Percentiles rank a stretch among this genome's conserved stretches.
phyloP scores from a whole-genome alignment of 2,329 filamentous ascomycete genomes.

The Exophiala bonariae region DNA sequence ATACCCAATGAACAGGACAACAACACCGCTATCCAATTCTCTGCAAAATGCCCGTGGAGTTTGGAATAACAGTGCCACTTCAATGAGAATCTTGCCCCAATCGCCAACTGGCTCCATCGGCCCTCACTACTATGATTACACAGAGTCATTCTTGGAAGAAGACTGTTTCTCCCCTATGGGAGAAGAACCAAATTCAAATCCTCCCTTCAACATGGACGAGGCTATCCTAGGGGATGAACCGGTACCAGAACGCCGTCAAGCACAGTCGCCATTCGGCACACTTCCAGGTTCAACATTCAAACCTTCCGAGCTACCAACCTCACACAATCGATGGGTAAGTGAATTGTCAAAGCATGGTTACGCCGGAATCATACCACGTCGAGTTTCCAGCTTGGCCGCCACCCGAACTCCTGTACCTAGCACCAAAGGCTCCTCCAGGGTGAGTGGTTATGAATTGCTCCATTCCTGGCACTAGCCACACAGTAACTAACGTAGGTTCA shows the following conservation, averaged over 20 bases:
- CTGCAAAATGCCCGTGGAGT: slow-evolving; percentile 17
- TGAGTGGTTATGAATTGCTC: no score
- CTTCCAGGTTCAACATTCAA: slow-evolving; percentile 24
- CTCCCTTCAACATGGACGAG: slow-evolving; percentile 20
- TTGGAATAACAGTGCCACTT: slow-evolving; percentile 16
- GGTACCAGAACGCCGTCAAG: slow-evolving; percentile 17
- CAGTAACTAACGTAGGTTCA: no score
- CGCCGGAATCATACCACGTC: slow-evolving; percentile 16
- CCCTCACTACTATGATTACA: slow-evolving; percentile 30
- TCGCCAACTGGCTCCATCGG: slow-evolving; percentile 26
- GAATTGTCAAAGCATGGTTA: slow-evolving; percentile 23
- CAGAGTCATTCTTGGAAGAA: slow-evolving; percentile 27
- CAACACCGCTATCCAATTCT: slow-evolving; percentile 22
- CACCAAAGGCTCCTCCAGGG: no score
- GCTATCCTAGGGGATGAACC: slow-evolving; percentile 15
- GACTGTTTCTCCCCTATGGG: slow-evolving; percentile 15
- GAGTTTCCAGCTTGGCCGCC: slow-evolving; percentile 21
- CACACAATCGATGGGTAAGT: slow-evolving; percentile 24
- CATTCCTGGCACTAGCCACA: no score
- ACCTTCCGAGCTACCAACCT: slow-evolving; percentile 24
- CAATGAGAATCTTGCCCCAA: slow-evolving; percentile 16
- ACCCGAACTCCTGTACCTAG: slow-evolving; percentile 5
- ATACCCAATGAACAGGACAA: slow-evolving; percentile 11
- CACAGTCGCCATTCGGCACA: slow-evolving; percentile 29
- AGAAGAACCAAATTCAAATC: slow-evolving; percentile 5